phyloP scores from a whole-genome alignment of 345 rosid species.

The Dimocarpus longan region DNA sequence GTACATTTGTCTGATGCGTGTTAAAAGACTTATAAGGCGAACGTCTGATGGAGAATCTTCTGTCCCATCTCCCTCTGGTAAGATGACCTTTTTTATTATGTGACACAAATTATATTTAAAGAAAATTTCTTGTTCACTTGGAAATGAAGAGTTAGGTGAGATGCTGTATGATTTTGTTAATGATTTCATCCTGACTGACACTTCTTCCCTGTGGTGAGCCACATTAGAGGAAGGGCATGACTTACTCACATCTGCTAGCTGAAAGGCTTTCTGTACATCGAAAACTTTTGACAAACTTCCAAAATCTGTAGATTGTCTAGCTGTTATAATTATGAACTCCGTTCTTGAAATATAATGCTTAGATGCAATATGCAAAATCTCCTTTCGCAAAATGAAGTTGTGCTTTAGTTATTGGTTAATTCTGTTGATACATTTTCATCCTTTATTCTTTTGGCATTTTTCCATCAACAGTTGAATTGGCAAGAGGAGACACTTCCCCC shows the following conservation, averaged over 20 bases:
- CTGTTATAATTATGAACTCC: neutral
- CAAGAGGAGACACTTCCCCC: slow-evolving; percentile 27
- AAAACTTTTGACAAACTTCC: neutral
- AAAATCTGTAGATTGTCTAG: neutral
- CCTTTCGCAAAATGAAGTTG: neutral
- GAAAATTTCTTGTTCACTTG: neutral
- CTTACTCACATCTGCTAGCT: no score
- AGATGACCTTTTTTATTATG: slow-evolving; percentile 10
- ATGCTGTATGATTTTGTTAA: neutral
- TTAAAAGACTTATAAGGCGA: slow-evolving; percentile 31
- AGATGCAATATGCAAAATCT: neutral
- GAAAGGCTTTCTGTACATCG: no score
- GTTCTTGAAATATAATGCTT: neutral
- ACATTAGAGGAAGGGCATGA: no score
- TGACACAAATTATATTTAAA: neutral
- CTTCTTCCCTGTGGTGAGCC: no score
- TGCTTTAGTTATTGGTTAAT: neutral
- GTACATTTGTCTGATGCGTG: slow-evolving; percentile 47
- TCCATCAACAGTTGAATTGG: slow-evolving; percentile 34
- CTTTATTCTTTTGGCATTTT: neutral
- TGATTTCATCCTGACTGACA: neutral
- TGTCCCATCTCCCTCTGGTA: slow-evolving; percentile 38
- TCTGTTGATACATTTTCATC: neutral
- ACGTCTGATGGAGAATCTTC: slow-evolving; percentile 41
- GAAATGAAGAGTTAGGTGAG: neutral